Conservation (phyloP, 495 filamentous ascomycete species). For the Ramalina peruviana region DNA sequence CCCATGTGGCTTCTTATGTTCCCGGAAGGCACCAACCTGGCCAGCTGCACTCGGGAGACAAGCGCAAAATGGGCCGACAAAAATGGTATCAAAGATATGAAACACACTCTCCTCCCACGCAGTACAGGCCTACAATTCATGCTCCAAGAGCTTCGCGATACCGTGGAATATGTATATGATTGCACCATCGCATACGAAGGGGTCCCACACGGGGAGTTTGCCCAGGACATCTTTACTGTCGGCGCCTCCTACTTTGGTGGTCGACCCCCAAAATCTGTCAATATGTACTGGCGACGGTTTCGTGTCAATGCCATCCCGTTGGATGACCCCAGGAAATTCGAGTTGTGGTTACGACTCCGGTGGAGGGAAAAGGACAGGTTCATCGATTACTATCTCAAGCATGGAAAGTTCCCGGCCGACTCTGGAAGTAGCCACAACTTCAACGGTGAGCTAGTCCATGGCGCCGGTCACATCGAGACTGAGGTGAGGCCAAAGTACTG, state of each 20-base stretch:
- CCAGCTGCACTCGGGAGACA: conserved; percentile 44
- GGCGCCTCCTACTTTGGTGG: conserved; percentile 61
- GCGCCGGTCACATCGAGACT: conserved; percentile 27
- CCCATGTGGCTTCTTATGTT: conserved; percentile 84
- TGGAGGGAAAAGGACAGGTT: conserved; percentile 74
- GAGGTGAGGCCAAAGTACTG: conserved; percentile 30
- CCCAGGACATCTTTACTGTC: conserved; percentile 64
- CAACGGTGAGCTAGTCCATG: conserved; percentile 12
- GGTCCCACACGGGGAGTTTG: conserved; percentile 54
- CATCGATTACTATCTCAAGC: conserved; percentile 53
- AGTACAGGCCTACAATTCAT: conserved; percentile 67
- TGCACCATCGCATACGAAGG: conserved; percentile 80
- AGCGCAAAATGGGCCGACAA: conserved; percentile 60
- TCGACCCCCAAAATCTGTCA: conserved; percentile 66
- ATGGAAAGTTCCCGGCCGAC: conserved; percentile 55
- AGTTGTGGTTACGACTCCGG: conserved; percentile 56
- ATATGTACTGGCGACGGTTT: conserved; percentile 75
- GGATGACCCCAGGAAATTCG: conserved; percentile 46
- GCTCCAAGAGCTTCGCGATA: conserved; percentile 53
- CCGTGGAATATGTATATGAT: conserved; percentile 71
- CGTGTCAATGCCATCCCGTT: conserved; percentile 51
- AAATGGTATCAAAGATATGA: conserved; percentile 45
- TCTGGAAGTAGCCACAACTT: conserved; percentile 15
- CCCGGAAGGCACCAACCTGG: conserved; percentile 71
- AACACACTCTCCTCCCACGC: conserved; percentile 57